Conservation (phyloP, 192 early-diverging fungal species). For the Cetraspora pellucida region DNA sequence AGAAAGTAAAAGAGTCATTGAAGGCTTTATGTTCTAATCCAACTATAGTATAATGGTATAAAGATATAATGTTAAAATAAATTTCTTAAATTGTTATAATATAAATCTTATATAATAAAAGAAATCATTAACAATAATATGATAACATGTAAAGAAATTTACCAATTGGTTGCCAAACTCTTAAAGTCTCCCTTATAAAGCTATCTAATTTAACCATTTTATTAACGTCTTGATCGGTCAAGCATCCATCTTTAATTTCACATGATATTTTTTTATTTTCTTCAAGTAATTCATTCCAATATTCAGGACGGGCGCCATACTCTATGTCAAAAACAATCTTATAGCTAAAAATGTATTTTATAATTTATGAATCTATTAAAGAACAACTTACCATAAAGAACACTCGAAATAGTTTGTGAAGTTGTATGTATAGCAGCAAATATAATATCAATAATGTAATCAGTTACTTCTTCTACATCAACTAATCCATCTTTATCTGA, state of each 20-base stretch:
- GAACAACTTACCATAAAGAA: not conserved
- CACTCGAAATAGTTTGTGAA: not conserved
- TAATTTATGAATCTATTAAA: not conserved
- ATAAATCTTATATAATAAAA: too few species aligned
- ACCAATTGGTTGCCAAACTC: not conserved
- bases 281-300: constrained; percentile 8
- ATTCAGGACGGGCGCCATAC: not conserved
- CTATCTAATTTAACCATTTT: not conserved
- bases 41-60: not conserved
- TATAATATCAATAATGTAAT: not conserved
- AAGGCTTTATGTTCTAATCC: not conserved
- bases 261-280: not conserved
- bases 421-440: constrained; percentile 5
- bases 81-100: too few species aligned
- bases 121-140: too few species aligned
- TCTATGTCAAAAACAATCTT: not conserved
- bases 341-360: too few species aligned
- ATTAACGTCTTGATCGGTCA: not conserved
- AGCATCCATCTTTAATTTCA: not conserved
- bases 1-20: not conserved
- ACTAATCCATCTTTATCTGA: not conserved
- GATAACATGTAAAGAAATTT: too few species aligned
- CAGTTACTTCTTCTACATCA: not conserved
- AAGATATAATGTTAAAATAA: too few species aligned
- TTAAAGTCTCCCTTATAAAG: constrained; percentile 9